phyloP scores from a whole-genome alignment of 2,329 filamentous ascomycete genomes.

The Drechslerella coelobrocha region DNA sequence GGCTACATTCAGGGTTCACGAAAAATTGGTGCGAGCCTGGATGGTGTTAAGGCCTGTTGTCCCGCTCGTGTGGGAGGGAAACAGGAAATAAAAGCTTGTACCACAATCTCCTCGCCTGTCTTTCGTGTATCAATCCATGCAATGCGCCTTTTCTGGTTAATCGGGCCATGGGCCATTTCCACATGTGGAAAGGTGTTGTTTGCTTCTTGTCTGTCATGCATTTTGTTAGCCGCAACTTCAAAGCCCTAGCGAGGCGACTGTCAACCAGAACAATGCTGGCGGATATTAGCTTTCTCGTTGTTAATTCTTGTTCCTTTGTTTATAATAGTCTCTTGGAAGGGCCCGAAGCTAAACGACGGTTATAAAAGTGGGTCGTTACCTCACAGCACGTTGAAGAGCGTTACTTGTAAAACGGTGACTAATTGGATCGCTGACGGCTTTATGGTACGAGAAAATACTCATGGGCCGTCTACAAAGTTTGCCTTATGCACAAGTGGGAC shows the following conservation, averaged over 20 bases:
- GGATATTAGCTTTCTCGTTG: background rate
- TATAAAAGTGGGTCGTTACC: no score
- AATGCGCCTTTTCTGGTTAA: background rate
- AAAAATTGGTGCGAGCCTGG: background rate
- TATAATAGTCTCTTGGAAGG: no score
- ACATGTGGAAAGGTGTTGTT: background rate
- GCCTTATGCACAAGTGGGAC: background rate
- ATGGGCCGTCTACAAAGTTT: background rate
- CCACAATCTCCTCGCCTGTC: slow-evolving; percentile 2
- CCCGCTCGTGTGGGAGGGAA: background rate
- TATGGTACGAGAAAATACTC: no score
- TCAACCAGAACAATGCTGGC: no score
- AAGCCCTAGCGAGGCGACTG: background rate
- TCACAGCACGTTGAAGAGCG: no score
- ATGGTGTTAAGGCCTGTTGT: background rate
- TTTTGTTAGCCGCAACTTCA: background rate
- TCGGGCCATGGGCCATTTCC: background rate
- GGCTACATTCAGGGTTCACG: background rate
- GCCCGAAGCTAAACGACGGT: no score
- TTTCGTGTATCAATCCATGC: background rate
- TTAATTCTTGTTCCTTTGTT: no score
- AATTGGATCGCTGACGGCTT: no score
- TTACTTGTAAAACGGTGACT: no score
- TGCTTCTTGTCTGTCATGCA: background rate
- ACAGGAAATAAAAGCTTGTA: background rate